Percentiles rank a stretch among this genome's conserved stretches.
Evolutionary conservation across 176 grass and related monocot genomes (phyloP).

Genomic region (Oryza rufipogon): DNA sequence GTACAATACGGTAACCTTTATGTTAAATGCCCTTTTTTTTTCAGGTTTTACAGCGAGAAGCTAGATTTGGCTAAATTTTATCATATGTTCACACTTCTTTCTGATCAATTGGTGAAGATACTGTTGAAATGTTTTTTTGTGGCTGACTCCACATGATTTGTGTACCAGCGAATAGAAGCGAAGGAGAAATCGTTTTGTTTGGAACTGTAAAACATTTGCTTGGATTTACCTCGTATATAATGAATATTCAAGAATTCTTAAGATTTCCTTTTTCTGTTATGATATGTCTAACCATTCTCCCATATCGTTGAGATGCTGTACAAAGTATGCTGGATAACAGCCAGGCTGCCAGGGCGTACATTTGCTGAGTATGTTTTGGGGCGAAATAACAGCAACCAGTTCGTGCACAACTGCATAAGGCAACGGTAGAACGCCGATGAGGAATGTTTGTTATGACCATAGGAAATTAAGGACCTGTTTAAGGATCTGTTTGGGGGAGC

Average conservation of each 20-base stretch:
- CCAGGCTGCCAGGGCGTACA: too few relatives aligned
- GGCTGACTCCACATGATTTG: conserved; percentile 16
- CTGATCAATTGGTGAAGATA: conserved; percentile 22
- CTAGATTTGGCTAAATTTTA: conserved; percentile 65
- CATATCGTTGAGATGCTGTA: not conserved
- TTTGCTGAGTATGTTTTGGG: too few relatives aligned
- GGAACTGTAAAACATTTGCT: not conserved
- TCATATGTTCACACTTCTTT: conserved; percentile 1
- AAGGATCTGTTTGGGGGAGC: too few relatives aligned
- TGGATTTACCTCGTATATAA: not conserved
- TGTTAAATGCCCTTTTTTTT: conserved; percentile 32
- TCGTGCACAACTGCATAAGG: too few relatives aligned
- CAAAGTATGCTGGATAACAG: not conserved
- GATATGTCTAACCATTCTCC: not conserved
- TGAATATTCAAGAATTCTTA: too few relatives aligned
- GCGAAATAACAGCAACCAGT: too few relatives aligned
- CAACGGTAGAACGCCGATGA: not conserved
- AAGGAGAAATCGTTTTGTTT: not conserved
- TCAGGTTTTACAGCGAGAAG: conserved; percentile 71
- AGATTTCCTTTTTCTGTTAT: too few relatives aligned
- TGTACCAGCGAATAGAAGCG: conserved; percentile 33
- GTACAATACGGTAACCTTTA: conserved; percentile 21
- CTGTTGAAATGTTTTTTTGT: not conserved
- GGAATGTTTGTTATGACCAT: not conserved
- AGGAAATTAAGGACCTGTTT: too few relatives aligned